phyloP scores from a whole-genome alignment of 2,329 filamentous ascomycete genomes.

The Epicoccum sorghinum region DNA sequence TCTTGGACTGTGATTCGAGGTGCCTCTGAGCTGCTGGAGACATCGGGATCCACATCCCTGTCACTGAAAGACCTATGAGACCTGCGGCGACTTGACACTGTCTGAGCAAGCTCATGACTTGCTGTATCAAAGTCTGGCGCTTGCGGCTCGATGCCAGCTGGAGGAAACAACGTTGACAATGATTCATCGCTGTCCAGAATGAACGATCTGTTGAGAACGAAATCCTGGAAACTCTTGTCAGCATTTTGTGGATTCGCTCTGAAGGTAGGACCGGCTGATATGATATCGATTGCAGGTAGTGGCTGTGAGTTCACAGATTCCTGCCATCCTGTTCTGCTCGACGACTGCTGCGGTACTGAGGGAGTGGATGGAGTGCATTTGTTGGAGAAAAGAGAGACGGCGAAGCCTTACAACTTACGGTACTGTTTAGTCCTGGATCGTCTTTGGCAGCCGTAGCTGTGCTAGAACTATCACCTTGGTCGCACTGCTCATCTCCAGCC shows the following conservation, averaged over 20 bases:
- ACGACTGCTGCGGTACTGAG: not conserved
- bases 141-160: conserved; percentile 8
- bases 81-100: too few species aligned
- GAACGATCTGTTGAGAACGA: not conserved
- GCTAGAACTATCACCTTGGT: not conserved
- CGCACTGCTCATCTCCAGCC: not conserved
- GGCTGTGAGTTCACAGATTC: too few species aligned
- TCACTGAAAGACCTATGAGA: too few species aligned
- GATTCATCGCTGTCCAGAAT: not conserved
- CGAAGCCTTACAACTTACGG: not conserved
- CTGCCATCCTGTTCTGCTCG: too few species aligned
- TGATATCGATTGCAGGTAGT: too few species aligned
- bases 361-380: not conserved
- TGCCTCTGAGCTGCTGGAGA: not conserved
- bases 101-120: not conserved
- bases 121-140: not conserved
- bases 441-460: not conserved
- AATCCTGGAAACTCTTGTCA: not conserved
- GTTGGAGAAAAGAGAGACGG: not conserved
- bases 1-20: conserved; percentile 8
- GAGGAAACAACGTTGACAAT: conserved; percentile 14
- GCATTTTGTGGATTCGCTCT: not conserved
- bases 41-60: too few species aligned
- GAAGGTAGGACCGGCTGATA: too few species aligned
- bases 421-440: not conserved